These are phyloP conservation scores for Calonectria pseudoturangicola DNA, from an alignment of 2,329 filamentous ascomycete genomes.

Conservation along the genomic window DNA sequence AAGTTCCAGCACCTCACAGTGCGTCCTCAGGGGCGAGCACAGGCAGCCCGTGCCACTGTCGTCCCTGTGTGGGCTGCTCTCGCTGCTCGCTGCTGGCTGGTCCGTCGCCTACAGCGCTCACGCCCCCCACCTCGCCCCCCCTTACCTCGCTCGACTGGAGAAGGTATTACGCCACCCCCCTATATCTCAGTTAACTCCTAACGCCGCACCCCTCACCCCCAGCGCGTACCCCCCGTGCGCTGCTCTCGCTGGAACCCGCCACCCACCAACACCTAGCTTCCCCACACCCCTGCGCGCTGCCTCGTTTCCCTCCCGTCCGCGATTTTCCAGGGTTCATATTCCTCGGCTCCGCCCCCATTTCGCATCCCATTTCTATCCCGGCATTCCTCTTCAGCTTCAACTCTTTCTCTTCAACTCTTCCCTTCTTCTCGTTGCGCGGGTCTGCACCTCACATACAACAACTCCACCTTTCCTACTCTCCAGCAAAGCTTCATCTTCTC, in stretches of 20 bases:
- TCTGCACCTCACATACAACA: slow-evolving; percentile 36
- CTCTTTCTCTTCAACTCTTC: slow-evolving; percentile 26
- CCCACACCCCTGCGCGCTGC: slow-evolving; percentile 34
- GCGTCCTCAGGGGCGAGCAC: slow-evolving; percentile 21
- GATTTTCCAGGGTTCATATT: slow-evolving; percentile 39
- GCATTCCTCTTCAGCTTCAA: slow-evolving; percentile 34
- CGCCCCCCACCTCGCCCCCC: slow-evolving; percentile 4
- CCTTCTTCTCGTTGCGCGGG: slow-evolving; percentile 32
- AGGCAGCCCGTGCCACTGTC: slow-evolving; percentile 24
- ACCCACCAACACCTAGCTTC: slow-evolving; percentile 24
- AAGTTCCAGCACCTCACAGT: slow-evolving; percentile 38
- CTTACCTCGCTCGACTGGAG: background rate
- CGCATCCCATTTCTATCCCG: slow-evolving; percentile 36
- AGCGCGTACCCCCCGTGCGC: background rate
- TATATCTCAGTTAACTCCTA: slow-evolving; percentile 23
- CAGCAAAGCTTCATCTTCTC: background rate
- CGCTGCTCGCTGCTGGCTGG: background rate
- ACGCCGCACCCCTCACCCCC: slow-evolving; percentile 13
- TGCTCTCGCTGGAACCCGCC: slow-evolving; percentile 26
- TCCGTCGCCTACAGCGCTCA: slow-evolving; percentile 26
- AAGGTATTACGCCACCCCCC: slow-evolving; percentile 27
- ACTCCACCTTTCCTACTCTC: background rate
- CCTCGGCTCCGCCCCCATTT: slow-evolving; percentile 38
- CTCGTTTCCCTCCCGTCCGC: slow-evolving; percentile 41
- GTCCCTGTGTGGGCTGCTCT: background rate